These are phyloP conservation scores for Collybia sp. DNA, from an alignment of 768 basidiomycete genomes.

Conservation along the genomic window DNA sequence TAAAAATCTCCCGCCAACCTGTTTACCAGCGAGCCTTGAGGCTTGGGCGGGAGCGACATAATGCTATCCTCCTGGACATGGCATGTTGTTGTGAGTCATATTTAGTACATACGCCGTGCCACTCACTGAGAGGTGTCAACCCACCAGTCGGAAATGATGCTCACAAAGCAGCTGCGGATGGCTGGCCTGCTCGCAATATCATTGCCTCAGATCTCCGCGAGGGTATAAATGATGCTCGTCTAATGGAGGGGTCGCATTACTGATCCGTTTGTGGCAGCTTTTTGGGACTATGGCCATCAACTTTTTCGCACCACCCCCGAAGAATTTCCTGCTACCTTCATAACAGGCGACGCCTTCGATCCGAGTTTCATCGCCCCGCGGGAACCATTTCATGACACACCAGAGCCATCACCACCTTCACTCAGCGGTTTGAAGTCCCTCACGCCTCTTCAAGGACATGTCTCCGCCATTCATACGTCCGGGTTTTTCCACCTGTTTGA, in stretches of 20 bases:
- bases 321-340: slow-evolving; percentile 43
- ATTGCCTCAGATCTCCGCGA: slow-evolving; percentile 25
- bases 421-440: slow-evolving; percentile 32
- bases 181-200: slow-evolving; percentile 22
- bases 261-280: slow-evolving; percentile 26
- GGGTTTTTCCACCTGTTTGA: slow-evolving; percentile 52
- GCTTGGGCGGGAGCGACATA: slow-evolving; percentile 10
- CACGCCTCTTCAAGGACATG: slow-evolving; percentile 37
- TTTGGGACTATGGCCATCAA: slow-evolving; percentile 52
- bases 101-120: neutral
- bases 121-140: neutral
- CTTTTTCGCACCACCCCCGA: slow-evolving; percentile 41
- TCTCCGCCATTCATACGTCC: slow-evolving; percentile 45
- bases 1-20: slow-evolving; percentile 15
- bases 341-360: slow-evolving; percentile 46
- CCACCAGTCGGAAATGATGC: slow-evolving; percentile 31
- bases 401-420: slow-evolving; percentile 14
- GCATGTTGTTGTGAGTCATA: slow-evolving; percentile 19
- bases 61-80: slow-evolving; percentile 19
- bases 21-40: slow-evolving; percentile 13
- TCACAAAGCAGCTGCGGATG: slow-evolving; percentile 24
- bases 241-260: neutral
- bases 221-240: slow-evolving; percentile 12
- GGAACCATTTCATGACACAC: slow-evolving; percentile 13
- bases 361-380: slow-evolving; percentile 27